Evolutionary conservation across 116 monocot species (phyloP), one percentile per base, ranked within the genome.

Genomic region (Iris pallida): DNA sequence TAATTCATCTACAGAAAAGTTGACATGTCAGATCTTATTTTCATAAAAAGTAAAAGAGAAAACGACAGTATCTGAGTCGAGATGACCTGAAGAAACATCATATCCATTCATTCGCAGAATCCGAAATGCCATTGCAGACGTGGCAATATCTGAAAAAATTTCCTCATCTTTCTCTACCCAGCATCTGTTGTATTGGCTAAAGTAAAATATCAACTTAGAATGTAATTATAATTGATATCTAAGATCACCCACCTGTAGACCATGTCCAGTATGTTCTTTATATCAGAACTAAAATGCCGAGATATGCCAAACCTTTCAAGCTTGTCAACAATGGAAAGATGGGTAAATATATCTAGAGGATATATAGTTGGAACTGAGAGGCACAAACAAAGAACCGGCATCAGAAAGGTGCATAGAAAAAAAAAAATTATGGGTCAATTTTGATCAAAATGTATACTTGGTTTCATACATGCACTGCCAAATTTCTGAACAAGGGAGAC

Each of bases 81-180:
- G 30, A 30, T 42, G 53, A 79, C 82, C 78, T 56, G 82, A 74
- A 65, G 82, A 82, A 18, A 95, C 43, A 20, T 75, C 76, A 76
- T 88, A 95, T 69, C 91, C 95, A 71, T 95, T 68, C 78, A 88
- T 78, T 58, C 88, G 78, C 55, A 95, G 59, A 80, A 88, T 70
- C 43, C 95, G 84, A 79, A 95, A 95, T 63, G 95, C 88, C 78
- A 95, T 69, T 53, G 88, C 86, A 77, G 63, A 77, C 16, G 88
- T 86, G 18, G 76, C 46, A 73, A 80, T 46, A 40, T 86, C 82
- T 64, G 70, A 84, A 61, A 42, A 59, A 67, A 91, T 64, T 71
- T 95, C 83, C 65, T 91, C 95, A 72, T 88, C 86, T 45, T 79
- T 81, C 52, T 86, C 65, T 57, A 84, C 20, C 95, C 95, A 95